Evolutionary conservation across 1,139 yeast genomes (phyloP).

Genomic region (Zygosaccharomyces sapae): DNA sequence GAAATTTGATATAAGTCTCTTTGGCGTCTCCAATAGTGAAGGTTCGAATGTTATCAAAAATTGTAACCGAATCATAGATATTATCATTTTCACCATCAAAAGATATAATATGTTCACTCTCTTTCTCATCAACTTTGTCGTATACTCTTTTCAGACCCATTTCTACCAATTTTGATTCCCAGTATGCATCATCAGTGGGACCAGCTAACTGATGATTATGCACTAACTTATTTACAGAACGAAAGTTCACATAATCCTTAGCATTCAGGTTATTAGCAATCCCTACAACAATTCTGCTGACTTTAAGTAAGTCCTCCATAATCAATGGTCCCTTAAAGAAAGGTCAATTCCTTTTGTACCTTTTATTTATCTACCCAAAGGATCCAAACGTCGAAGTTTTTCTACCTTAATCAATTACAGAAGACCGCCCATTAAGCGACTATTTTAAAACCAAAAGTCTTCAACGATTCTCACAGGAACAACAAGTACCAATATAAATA

Average conservation of each 20-base stretch:
- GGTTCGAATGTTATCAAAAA: slow-evolving; percentile 28
- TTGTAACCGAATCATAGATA: slow-evolving; percentile 17
- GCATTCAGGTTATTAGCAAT: slow-evolving; percentile 26
- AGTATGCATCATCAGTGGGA: slow-evolving; percentile 39
- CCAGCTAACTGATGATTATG: slow-evolving; percentile 38
- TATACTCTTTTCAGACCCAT: slow-evolving; percentile 49
- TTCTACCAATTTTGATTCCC: slow-evolving; percentile 48
- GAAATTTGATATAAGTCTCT: slow-evolving; percentile 17
- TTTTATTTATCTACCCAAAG: background rate
- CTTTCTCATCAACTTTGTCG: slow-evolving; percentile 7
- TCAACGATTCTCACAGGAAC: background rate
- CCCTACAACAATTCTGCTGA: slow-evolving; percentile 22
- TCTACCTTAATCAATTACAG: background rate
- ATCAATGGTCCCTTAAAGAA: slow-evolving; percentile 2
- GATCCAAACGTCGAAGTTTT: background rate
- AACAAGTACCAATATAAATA: background rate
- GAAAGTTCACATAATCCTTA: slow-evolving; percentile 36
- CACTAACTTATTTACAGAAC: slow-evolving; percentile 30
- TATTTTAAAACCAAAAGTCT: background rate
- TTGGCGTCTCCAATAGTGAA: slow-evolving; percentile 17
- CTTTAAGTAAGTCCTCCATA: slow-evolving; percentile 31
- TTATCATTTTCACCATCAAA: slow-evolving; percentile 31
- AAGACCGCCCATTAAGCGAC: slow-evolving; percentile 2
- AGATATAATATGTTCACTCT: slow-evolving; percentile 41
- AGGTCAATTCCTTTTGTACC: background rate